Conservation (phyloP, 139 green algal genomes). For the Chlamydomonas sp. region DNA sequence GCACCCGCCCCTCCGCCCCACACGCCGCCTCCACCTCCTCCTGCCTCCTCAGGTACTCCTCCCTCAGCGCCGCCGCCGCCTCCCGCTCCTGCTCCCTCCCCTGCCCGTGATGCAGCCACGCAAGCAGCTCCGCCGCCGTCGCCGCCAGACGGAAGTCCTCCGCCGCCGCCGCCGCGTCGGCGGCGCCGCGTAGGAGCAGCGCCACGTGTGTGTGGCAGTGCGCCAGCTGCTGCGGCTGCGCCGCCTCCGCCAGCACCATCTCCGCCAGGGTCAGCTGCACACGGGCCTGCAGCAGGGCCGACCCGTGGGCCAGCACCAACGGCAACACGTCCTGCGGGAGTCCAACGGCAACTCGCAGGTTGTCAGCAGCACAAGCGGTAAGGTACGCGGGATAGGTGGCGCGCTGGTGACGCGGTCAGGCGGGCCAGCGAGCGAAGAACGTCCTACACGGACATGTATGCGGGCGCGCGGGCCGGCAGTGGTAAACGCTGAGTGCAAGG, state of each 20-base stretch:
- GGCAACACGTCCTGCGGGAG: constrained; percentile 44
- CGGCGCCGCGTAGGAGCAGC: background rate
- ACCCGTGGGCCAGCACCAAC: constrained; percentile 57
- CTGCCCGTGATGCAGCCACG: constrained; percentile 31
- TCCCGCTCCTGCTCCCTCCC: constrained; percentile 1
- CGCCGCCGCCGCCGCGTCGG: background rate
- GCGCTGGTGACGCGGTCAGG: too few species aligned
- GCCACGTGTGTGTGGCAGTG: constrained; percentile 19
- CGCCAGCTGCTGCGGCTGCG: background rate
- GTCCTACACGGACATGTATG: background rate
- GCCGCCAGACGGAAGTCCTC: constrained; percentile 22
- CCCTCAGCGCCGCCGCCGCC: constrained; percentile 10
- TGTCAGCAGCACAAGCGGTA: background rate
- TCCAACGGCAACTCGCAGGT: background rate
- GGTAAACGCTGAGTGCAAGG: too few species aligned
- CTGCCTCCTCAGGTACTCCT: constrained; percentile 1
- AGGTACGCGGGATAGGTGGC: background rate
- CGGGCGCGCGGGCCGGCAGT: too few species aligned
- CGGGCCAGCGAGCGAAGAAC: too few species aligned
- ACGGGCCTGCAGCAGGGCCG: constrained; percentile 27
- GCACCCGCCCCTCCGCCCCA: background rate
- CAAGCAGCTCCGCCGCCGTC: constrained; percentile 8
- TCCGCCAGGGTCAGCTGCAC: constrained; percentile 62
- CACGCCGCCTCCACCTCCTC: constrained; percentile 5
- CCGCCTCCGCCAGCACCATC: constrained; percentile 36